phyloP scores from a whole-genome alignment of 2,329 filamentous ascomycete species.

The Fusarium burgessii region DNA sequence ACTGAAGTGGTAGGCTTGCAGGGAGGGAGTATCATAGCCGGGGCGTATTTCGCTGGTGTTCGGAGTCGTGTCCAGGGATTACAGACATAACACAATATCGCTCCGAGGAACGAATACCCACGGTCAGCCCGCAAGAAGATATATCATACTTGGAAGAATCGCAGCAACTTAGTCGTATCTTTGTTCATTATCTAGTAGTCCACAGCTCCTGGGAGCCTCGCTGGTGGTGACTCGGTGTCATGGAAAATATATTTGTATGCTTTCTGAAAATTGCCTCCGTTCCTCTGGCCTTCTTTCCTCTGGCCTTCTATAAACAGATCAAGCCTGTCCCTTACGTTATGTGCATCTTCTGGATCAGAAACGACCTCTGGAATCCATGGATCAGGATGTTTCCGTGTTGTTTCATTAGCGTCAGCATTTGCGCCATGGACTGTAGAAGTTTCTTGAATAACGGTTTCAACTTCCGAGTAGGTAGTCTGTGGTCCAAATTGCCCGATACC shows the following conservation, averaged over 20 bases:
- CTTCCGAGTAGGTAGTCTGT: neutral
- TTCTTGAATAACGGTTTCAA: neutral
- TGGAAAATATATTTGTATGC: neutral
- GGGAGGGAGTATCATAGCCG: too few species aligned
- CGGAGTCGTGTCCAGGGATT: too few species aligned
- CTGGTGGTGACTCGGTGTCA: neutral
- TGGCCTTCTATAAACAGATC: neutral
- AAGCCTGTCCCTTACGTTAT: neutral
- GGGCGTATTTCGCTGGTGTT: too few species aligned
- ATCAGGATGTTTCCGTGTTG: neutral
- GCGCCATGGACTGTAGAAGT: neutral
- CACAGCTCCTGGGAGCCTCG: neutral
- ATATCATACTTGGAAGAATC: too few species aligned
- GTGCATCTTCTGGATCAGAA: neutral
- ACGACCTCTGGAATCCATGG: neutral
- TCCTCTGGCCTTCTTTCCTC: neutral
- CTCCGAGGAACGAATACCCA: too few species aligned
- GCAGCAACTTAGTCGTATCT: too few species aligned
- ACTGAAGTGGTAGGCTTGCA: too few species aligned
- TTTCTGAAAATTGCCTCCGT: neutral
- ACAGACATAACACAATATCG: too few species aligned
- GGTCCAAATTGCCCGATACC: neutral
- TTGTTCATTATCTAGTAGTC: neutral
- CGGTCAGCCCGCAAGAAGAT: too few species aligned
- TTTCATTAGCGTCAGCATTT: neutral